These are phyloP conservation scores for Trichocladium antarcticum DNA, from an alignment of 495 filamentous ascomycete genomes.

Conservation along the genomic window DNA sequence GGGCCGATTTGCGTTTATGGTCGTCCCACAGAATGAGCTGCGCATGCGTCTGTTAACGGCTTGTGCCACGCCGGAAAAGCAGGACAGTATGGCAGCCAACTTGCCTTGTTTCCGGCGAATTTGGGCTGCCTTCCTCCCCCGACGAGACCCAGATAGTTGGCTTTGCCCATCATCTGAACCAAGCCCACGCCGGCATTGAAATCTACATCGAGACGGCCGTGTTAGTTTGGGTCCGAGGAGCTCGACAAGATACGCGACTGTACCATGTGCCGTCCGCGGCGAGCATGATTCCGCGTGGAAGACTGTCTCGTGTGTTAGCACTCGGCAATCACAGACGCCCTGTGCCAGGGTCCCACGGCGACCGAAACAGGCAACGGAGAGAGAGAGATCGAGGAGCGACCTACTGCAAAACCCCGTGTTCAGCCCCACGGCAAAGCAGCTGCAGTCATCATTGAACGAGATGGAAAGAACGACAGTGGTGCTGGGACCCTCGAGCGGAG, in stretches of 20 bases:
- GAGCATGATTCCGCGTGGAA: slow-evolving; percentile 69
- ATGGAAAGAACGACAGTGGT: slow-evolving; percentile 69
- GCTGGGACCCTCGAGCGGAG: slow-evolving; percentile 64
- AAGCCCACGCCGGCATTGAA: slow-evolving; percentile 77
- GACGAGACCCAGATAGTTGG: slow-evolving; percentile 80
- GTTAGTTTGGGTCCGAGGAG: neutral
- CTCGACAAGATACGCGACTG: slow-evolving; percentile 1
- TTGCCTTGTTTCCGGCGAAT: slow-evolving; percentile 76
- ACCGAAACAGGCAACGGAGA: too few species aligned
- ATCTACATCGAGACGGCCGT: slow-evolving; percentile 39
- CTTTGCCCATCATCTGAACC: slow-evolving; percentile 77
- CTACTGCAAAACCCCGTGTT: slow-evolving; percentile 80
- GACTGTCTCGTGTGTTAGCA: slow-evolving; percentile 41
- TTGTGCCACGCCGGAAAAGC: too few species aligned
- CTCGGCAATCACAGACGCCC: neutral
- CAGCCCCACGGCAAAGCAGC: slow-evolving; percentile 79
- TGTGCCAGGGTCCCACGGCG: too few species aligned
- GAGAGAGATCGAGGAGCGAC: slow-evolving; percentile 20
- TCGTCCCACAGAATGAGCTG: slow-evolving; percentile 91
- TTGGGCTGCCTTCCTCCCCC: slow-evolving; percentile 82
- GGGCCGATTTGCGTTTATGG: slow-evolving; percentile 58
- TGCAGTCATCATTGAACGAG: slow-evolving; percentile 77
- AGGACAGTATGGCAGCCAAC: slow-evolving; percentile 12
- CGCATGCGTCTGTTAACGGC: neutral
- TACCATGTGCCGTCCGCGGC: slow-evolving; percentile 48